These are phyloP conservation scores for Russula virescens DNA, from an alignment of 768 basidiomycete species.

Conservation along the genomic window DNA sequence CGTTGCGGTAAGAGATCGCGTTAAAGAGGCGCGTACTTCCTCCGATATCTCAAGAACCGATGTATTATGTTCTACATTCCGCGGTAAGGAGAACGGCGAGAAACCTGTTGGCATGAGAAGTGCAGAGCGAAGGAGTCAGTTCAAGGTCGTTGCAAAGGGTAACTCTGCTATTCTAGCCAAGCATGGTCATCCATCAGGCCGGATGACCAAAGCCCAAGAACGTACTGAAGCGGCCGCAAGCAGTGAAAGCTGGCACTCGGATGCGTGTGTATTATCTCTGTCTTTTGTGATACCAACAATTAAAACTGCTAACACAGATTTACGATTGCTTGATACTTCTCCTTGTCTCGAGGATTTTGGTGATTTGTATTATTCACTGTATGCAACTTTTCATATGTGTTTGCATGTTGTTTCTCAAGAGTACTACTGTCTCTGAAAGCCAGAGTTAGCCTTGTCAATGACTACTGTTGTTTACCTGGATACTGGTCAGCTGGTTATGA, in stretches of 20 bases:
- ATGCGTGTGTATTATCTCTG: constrained; percentile 35
- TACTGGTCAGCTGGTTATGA: too few species aligned
- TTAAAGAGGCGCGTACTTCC: constrained; percentile 46
- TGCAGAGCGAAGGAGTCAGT: constrained; percentile 50
- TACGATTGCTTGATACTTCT: constrained; percentile 1
- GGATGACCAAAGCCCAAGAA: constrained; percentile 55
- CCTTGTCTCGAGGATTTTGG: too few species aligned
- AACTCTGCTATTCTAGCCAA: constrained; percentile 57
- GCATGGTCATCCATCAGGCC: constrained; percentile 62
- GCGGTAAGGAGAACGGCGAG: constrained; percentile 45
- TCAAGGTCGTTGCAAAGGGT: constrained; percentile 76
- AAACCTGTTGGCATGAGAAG: constrained; percentile 34
- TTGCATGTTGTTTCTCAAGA: too few species aligned
- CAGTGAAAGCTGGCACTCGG: constrained; percentile 50
- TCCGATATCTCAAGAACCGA: constrained; percentile 37
- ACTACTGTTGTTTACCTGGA: too few species aligned
- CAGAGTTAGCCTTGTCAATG: too few species aligned
- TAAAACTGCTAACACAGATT: neutral
- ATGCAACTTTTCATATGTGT: too few species aligned
- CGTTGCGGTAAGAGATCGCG: constrained; percentile 69
- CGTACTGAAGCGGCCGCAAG: constrained; percentile 38
- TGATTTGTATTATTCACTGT: too few species aligned
- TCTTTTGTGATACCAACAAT: neutral
- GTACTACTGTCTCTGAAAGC: too few species aligned
- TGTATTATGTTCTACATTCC: constrained; percentile 60